Evolutionary conservation across 1,139 yeast species (phyloP).

Genomic region (Kurtzmaniella quercitrusa): DNA sequence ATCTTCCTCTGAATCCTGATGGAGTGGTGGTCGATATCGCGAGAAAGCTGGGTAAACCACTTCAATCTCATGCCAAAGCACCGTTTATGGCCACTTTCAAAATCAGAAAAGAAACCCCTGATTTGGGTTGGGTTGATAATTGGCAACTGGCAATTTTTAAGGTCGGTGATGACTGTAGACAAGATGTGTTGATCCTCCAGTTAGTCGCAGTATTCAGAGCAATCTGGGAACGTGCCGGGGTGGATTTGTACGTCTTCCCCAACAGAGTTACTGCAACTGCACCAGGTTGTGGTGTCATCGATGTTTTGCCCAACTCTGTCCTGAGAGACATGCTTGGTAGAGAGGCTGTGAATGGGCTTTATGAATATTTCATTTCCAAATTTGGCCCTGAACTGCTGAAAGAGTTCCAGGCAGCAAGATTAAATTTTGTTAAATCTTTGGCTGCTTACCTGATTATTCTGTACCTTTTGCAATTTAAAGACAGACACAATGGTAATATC

Average conservation of each 20-base stretch:
- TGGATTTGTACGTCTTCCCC: constrained; percentile 89
- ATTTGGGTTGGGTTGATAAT: constrained; percentile 36
- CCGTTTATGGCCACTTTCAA: constrained; percentile 97
- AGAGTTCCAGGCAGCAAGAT: constrained; percentile 87
- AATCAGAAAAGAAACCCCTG: constrained; percentile 53
- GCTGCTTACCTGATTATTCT: constrained; percentile 97
- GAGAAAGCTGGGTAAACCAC: constrained; percentile 89
- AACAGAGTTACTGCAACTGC: constrained; percentile 97
- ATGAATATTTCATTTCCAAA: constrained; percentile 87
- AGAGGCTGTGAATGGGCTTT: constrained; percentile 96
- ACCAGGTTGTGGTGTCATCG: constrained; percentile 99
- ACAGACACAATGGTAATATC: constrained; percentile 97
- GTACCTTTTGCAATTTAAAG: constrained; percentile 89
- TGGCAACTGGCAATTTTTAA: constrained; percentile 98
- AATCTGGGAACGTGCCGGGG: constrained; percentile 82
- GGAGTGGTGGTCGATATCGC: constrained; percentile 91
- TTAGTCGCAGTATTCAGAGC: constrained; percentile 87
- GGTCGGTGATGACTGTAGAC: constrained; percentile 99
- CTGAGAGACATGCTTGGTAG: constrained; percentile 98
- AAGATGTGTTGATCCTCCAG: constrained; percentile 92
- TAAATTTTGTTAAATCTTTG: constrained; percentile 85
- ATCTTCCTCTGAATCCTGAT: constrained; percentile 94
- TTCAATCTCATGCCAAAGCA: constrained; percentile 98
- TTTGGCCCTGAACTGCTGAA: constrained; percentile 91
- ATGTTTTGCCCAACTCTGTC: constrained; percentile 89